Evolutionary conservation across 306 rosid species (phyloP).

Genomic region (Malus sieversii): DNA sequence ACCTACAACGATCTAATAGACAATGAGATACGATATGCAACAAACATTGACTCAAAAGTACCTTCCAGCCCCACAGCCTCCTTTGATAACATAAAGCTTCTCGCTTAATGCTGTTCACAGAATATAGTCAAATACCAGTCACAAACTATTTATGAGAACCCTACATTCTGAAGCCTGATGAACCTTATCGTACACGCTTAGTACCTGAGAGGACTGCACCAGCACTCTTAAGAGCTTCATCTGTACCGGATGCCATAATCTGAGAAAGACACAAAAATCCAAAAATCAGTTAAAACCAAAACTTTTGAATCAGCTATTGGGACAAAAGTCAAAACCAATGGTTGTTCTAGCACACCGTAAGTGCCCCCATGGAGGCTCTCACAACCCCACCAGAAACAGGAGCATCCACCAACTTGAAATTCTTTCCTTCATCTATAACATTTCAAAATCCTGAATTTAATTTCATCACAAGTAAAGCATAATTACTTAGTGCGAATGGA

Average conservation of each 20-base stretch:
- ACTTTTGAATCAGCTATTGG: conserved; percentile 11
- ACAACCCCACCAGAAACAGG: conserved; percentile 94
- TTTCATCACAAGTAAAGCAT: conserved; percentile 17
- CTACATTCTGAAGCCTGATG: conserved; percentile 3
- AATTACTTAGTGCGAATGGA: not conserved
- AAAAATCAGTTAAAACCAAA: conserved; percentile 11
- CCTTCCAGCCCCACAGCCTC: conserved; percentile 94
- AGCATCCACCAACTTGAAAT: conserved; percentile 91
- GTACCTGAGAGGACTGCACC: conserved; percentile 83
- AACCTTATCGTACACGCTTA: conserved; percentile 14
- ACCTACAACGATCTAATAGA: not conserved
- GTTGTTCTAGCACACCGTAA: conserved; percentile 56
- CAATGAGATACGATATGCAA: not conserved
- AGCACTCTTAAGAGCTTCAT: conserved; percentile 72
- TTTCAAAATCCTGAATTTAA: conserved; percentile 22
- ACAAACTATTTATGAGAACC: conserved; percentile 19
- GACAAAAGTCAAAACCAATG: conserved; percentile 10
- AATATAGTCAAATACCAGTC: conserved; percentile 18
- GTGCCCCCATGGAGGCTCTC: conserved; percentile 74
- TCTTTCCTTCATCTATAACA: conserved; percentile 64
- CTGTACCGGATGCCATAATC: conserved; percentile 89
- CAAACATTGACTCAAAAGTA: conserved; percentile 28
- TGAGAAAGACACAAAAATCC: conserved; percentile 27
- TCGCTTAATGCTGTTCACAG: conserved; percentile 73
- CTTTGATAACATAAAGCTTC: conserved; percentile 85